Conservation (phyloP, 768 basidiomycete genomes). For the Dacryopinax spathularia region DNA sequence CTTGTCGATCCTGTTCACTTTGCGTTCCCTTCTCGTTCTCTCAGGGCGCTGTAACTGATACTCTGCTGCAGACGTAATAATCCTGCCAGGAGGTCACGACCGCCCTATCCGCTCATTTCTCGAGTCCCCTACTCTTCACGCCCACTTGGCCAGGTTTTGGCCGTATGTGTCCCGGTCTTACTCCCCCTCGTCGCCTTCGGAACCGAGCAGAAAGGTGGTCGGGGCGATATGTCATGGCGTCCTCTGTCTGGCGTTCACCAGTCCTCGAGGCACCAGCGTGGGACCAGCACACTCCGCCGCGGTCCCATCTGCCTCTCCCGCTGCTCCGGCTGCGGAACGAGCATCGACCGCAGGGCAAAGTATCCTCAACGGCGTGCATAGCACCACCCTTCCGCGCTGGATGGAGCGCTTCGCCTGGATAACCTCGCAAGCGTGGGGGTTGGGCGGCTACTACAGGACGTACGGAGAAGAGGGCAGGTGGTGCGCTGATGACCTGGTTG, state of each 20-base stretch:
- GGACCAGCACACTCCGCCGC: no score
- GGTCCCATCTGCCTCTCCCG: neutral
- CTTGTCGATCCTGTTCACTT: neutral
- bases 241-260: constrained; percentile 5
- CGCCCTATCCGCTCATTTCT: constrained; percentile 7
- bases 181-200: no score
- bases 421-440: constrained; percentile 3
- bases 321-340: no score
- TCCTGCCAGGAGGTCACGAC: constrained; percentile 10
- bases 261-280: no score
- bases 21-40: neutral
- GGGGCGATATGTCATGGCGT: constrained; percentile 8
- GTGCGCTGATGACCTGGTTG: constrained; percentile 1
- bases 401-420: neutral
- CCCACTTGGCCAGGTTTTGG: neutral
- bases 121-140: constrained; percentile 6
- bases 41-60: no score
- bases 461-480: constrained; percentile 4
- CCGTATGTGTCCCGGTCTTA: neutral
- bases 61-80: constrained; percentile 2
- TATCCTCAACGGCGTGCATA: constrained; percentile 5
- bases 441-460: constrained; percentile 7
- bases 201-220: neutral
- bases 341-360: no score
- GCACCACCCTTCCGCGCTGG: constrained; percentile 6